phyloP scores from a whole-genome alignment of 2,329 filamentous ascomycete genomes.

The Sarocladium oryzae region DNA sequence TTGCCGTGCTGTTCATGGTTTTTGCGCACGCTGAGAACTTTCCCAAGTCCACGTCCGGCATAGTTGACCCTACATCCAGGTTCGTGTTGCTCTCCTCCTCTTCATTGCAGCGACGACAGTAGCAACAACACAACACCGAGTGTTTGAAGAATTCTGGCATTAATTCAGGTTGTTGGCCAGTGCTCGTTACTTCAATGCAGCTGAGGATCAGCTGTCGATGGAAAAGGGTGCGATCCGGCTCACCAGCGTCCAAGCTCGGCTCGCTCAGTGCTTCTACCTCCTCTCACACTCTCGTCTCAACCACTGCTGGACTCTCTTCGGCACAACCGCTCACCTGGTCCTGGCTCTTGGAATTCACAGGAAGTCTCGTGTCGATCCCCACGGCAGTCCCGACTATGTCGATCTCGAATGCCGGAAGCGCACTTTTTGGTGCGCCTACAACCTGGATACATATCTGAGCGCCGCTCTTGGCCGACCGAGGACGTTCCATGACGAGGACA shows the following conservation, averaged over 20 bases:
- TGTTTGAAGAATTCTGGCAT: not conserved
- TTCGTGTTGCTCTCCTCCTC: too few species aligned
- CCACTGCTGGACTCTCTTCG: conserved; percentile 40
- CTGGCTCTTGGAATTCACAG: conserved; percentile 34
- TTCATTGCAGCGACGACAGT: too few species aligned
- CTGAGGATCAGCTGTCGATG: conserved; percentile 30
- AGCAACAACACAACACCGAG: too few species aligned
- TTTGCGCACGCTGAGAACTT: conserved; percentile 42
- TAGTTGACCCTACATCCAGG: conserved; percentile 14
- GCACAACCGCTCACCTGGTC: conserved; percentile 32
- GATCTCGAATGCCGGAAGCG: conserved; percentile 32
- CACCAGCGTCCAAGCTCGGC: conserved; percentile 33
- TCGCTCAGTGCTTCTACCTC: conserved; percentile 37
- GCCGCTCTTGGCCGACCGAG: conserved; percentile 54
- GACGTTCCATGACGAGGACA: conserved; percentile 58
- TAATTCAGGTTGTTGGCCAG: conserved; percentile 11
- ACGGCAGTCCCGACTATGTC: conserved; percentile 21
- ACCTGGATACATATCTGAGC: conserved; percentile 57
- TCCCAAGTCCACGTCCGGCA: conserved; percentile 18
- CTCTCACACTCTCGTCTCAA: conserved; percentile 39
- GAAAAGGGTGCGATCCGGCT: conserved; percentile 32
- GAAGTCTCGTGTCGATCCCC: conserved; percentile 13
- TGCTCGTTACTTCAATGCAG: conserved; percentile 25
- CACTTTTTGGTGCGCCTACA: conserved; percentile 60
- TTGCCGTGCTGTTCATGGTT: conserved; percentile 41